Evolutionary conservation across 176 grass and related monocot genomes (phyloP), one percentile per base, ranked within the genome.

Genomic region (Phoenix dactylifera): DNA sequence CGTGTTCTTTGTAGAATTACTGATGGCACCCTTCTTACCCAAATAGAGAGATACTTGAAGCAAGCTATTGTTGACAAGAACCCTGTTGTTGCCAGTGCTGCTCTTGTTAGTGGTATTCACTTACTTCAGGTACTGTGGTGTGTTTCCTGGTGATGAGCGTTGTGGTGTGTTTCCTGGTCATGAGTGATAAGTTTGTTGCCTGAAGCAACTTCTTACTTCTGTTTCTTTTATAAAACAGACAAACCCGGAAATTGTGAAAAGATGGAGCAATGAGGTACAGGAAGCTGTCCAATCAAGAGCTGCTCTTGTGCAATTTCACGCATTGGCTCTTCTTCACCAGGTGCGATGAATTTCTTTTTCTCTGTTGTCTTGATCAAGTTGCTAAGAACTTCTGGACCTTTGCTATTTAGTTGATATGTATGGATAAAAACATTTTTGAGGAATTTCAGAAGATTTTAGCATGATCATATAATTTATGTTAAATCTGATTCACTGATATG

Each of bases 181-280:
- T 51, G 51, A 57, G 54, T 4, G 28, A 28, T 64, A 49, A 63
- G 48, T 75, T 72, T n/a, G 28, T 69, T 50, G 18, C 32, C 17
- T 10, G 0, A 14, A 44, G 35, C 35, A 44, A 44, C 35, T 44
- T 44, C 35, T 44, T 44, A 44, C 35, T 59, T 73, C 19, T 75
- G 10, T 49, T 83, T 49, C 72, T 19, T 49, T 50, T 63, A 64
- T 61, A 51, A 15, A 54, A 16, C 63, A 98, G 94, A 93, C 94
- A 79, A 98, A 77, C 64, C 85, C 88, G 0, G 88, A 92, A 74
- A 86, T 98, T 73, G 88, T 98, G 61, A 98, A 92, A 76, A 92
- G 94, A 79, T 98, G 94, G 94, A 98, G 82, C 76, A 98, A 98
- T 77, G 94, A 98, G 76, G 94, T 98, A 68, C 94, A 98, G 72